Evolutionary conservation across 257 asterid species (phyloP), one percentile per base, ranked within the genome.

Genomic region (Solanum ossicruentum): DNA sequence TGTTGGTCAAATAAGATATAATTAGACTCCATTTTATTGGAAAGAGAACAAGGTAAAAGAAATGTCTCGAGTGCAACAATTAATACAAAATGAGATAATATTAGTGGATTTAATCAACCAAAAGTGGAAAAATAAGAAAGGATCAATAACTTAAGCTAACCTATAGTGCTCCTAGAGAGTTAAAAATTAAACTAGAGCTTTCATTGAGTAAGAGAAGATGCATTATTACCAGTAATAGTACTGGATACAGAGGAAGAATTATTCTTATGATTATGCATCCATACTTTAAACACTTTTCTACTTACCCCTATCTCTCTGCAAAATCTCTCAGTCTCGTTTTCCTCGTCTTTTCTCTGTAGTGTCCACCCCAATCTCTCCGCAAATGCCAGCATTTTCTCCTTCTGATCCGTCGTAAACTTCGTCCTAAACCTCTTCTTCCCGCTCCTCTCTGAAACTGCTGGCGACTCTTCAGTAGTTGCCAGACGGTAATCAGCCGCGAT

Each of bases 251-350:
- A 85, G 52, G 90, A 26, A 1, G 92, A 81, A 18, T 85, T 86
- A 58, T 90, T 89, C 86, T 94, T 94, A 58, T 94, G 97, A 85
- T 94, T 94, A 32, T 93, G 97, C 97, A 94, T 94, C 98, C 97
- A 93, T 20, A 94, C 98, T 88, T 93, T 93, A 89, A 94, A 93
- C 12, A 94, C 98, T 67, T 93, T 92, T 85, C 98, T 85, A 80
- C 86, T 93, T 36, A 94, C 87, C 88, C 95, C 98, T 18, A 92
- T 51, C 5, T 93, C 90, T 84, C 89, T 83, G 87, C 97, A 94
- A 58, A 93, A 94, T 82, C 89, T 92, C 84, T 94, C 97, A 12
- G 90, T 91, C 86, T 92, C 98, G 65, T 92, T 92, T 39, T 93
- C 95, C 15, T 80, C 84, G 4, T 92, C 95, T 65, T 87, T 91